These are phyloP conservation scores for Zygotorulaspora florentina DNA, from an alignment of 805 yeast species.

Conservation along the genomic window DNA sequence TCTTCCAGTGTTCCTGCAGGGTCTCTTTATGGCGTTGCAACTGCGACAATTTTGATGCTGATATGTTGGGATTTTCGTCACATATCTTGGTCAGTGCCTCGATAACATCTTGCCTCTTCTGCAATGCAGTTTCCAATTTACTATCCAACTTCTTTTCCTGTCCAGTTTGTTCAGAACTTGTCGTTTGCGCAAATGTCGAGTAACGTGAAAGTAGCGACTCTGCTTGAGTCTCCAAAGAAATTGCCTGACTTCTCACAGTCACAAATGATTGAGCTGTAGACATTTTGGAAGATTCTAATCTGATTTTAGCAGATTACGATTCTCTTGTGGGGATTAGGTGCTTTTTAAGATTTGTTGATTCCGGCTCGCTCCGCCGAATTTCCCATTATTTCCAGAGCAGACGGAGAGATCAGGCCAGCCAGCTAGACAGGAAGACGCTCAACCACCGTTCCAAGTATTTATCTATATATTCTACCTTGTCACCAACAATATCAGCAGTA, in stretches of 20 bases:
- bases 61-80: conserved; percentile 52
- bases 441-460: conserved; percentile 28
- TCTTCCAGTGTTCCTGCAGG: conserved; percentile 62
- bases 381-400: background rate
- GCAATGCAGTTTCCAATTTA: conserved; percentile 49
- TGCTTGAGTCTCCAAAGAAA: conserved; percentile 68
- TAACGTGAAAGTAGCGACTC: conserved; percentile 48
- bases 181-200: conserved; percentile 51
- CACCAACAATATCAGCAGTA: conserved; percentile 26
- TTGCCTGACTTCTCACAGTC: conserved; percentile 63
- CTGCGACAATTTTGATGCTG: conserved; percentile 76
- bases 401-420: conserved; percentile 8
- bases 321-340: too few relatives aligned
- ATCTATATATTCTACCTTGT: conserved; percentile 1
- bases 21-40: conserved; percentile 76
- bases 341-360: too few relatives aligned
- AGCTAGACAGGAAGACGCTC: conserved; percentile 19
- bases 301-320: too few relatives aligned
- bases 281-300: background rate
- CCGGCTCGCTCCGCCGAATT: background rate
- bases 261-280: conserved; percentile 43
- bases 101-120: conserved; percentile 51
- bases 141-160: conserved; percentile 46
- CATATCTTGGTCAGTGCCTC: conserved; percentile 48
- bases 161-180: conserved; percentile 44